These are phyloP conservation scores for Zygnema circumcarinatum DNA, from an alignment of 139 green algal species.

Conservation along the genomic window DNA sequence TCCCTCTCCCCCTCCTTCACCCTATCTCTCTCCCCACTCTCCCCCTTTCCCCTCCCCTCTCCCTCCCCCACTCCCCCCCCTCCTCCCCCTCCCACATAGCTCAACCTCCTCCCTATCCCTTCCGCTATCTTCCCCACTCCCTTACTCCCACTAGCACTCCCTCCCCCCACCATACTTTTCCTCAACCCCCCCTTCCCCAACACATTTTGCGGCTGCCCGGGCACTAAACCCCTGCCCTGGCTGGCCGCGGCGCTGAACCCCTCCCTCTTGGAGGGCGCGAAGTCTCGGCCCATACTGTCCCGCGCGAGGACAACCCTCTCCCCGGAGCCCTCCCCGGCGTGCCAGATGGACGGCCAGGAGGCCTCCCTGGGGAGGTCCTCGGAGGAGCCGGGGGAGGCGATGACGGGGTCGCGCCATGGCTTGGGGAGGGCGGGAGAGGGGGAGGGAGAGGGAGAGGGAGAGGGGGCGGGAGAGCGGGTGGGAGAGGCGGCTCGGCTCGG, in stretches of 20 bases:
- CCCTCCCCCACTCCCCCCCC: neutral
- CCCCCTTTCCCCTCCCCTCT: neutral
- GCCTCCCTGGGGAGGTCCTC: no score
- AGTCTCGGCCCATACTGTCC: neutral
- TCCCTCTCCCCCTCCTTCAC: neutral
- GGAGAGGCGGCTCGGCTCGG: neutral
- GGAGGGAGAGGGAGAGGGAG: neutral
- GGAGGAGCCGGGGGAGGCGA: no score
- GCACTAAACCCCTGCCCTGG: no score
- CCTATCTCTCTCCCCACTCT: neutral
- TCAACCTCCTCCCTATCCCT: neutral
- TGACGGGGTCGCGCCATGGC: neutral
- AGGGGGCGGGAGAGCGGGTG: neutral
- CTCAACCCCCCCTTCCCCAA: neutral
- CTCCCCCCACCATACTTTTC: no score
- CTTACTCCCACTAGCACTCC: no score
- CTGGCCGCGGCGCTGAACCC: no score
- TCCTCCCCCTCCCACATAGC: no score
- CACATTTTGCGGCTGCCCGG: neutral
- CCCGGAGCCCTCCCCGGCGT: neutral
- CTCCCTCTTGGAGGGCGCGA: no score
- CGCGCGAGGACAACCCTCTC: neutral
- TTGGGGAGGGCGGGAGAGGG: neutral
- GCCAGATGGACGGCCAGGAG: no score
- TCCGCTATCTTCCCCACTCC: neutral